Percentiles rank a stretch among this genome's conserved stretches.
Evolutionary conservation across 2,329 filamentous ascomycete species (phyloP).

Genomic region (Penicillium sp.): DNA sequence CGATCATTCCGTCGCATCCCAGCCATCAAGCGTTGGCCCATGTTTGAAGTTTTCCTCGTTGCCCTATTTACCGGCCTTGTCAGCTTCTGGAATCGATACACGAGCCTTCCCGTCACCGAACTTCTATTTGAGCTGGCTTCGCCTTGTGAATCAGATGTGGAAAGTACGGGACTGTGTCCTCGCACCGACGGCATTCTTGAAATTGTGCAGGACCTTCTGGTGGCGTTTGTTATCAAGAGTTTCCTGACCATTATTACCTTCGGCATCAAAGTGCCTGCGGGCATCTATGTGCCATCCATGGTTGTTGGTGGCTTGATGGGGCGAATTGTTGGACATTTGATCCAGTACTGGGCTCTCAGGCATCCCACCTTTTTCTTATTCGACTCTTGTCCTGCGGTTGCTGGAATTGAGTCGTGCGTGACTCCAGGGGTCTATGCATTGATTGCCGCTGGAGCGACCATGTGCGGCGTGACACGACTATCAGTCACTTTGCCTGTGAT

Average conservation of each 20-base stretch:
- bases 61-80: conserved; percentile 78
- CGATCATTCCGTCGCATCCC: conserved; percentile 78
- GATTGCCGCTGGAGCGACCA: conserved; percentile 90
- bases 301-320: conserved; percentile 93
- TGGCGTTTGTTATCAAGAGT: conserved; percentile 86
- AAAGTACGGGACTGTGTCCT: conserved; percentile 77
- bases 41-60: conserved; percentile 85
- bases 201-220: conserved; percentile 67
- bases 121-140: conserved; percentile 86
- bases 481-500: conserved; percentile 95
- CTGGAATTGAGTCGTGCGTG: conserved; percentile 74
- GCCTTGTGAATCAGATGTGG: conserved; percentile 68
- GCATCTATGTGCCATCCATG: conserved; percentile 98
- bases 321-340: conserved; percentile 77
- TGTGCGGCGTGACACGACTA: conserved; percentile 93
- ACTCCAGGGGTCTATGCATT: conserved; percentile 96
- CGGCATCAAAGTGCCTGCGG: conserved; percentile 92
- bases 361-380: conserved; percentile 72
- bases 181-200: conserved; percentile 71
- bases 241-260: conserved; percentile 87
- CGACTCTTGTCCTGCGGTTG: conserved; percentile 65
- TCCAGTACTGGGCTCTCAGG: conserved; percentile 75
- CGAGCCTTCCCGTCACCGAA: conserved; percentile 84
- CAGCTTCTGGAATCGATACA: conserved; percentile 92
- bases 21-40: conserved; percentile 75